Evolutionary conservation across 192 early-diverging fungal species (phyloP).

Genomic region (Podila minutissima): DNA sequence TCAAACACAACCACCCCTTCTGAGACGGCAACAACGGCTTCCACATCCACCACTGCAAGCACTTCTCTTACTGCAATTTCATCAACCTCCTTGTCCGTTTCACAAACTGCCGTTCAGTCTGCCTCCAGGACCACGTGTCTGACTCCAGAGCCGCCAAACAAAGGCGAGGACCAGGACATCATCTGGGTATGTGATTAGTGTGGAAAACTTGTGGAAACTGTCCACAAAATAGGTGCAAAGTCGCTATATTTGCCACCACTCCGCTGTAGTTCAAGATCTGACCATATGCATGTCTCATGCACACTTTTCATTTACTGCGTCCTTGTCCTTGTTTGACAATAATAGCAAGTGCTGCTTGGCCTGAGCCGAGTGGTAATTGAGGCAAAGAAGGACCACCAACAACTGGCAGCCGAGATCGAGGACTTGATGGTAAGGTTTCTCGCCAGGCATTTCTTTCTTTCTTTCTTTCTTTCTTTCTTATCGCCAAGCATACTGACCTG

Average conservation of each 20-base stretch:
- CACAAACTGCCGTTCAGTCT: constrained; percentile 11
- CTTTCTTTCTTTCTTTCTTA: constrained; percentile 4
- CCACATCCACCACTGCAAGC: background rate
- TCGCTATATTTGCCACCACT: background rate
- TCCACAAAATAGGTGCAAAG: too few relatives aligned
- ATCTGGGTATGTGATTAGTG: constrained; percentile 11
- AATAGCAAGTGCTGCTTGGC: constrained; percentile 56
- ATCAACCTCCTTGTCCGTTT: background rate
- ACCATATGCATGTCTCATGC: background rate
- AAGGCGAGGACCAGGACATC: constrained; percentile 25
- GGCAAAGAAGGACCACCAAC: constrained; percentile 38
- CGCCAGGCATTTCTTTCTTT: background rate
- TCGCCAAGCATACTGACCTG: background rate
- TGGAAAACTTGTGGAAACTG: background rate
- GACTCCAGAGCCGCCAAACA: constrained; percentile 15
- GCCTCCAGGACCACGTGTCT: constrained; percentile 6
- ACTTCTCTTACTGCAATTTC: background rate
- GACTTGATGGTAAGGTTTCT: constrained; percentile 53
- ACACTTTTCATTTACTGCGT: background rate
- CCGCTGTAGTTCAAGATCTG: background rate
- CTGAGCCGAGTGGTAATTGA: constrained; percentile 50
- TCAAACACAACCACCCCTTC: background rate
- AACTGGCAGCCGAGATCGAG: constrained; percentile 59
- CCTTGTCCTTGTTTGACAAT: background rate
- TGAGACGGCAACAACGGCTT: background rate